phyloP scores from a whole-genome alignment of 352 stramenopile genomes.

The Phytophthora quininea region DNA sequence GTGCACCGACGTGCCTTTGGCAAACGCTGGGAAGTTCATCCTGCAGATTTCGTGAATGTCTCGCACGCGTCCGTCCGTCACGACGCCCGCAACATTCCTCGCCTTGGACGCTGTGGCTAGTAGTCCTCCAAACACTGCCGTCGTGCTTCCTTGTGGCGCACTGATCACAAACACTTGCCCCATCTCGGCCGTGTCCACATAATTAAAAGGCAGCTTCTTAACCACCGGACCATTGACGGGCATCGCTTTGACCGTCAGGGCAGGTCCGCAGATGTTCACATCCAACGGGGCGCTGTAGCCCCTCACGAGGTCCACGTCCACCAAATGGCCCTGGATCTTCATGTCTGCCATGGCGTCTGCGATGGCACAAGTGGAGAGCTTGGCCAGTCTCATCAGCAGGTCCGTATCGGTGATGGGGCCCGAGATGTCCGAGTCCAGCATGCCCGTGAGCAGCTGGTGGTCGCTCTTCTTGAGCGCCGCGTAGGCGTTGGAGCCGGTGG shows the following conservation, averaged over 20 bases:
- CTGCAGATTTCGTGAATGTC: conserved; percentile 76
- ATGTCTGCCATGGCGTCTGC: conserved; percentile 78
- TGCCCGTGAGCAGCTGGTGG: conserved; percentile 59
- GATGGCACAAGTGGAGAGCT: conserved; percentile 82
- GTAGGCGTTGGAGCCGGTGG: conserved; percentile 6
- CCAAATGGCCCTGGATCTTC: conserved; percentile 79
- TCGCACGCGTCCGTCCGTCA: conserved; percentile 78
- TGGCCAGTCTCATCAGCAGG: conserved; percentile 71
- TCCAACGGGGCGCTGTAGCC: conserved; percentile 59
- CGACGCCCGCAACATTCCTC: conserved; percentile 63
- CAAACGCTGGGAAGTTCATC: conserved; percentile 75
- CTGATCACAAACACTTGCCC: conserved; percentile 85
- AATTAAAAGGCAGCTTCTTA: conserved; percentile 77
- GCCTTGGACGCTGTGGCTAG: conserved; percentile 76
- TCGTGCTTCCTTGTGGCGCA: conserved; percentile 52
- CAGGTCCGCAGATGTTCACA: conserved; percentile 79
- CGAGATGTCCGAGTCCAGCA: conserved; percentile 59
- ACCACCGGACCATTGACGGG: conserved; percentile 61
- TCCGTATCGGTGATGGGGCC: conserved; percentile 41
- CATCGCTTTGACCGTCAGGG: conserved; percentile 80
- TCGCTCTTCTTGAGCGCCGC: conserved; percentile 53
- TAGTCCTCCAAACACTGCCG: conserved; percentile 74
- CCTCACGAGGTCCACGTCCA: conserved; percentile 75
- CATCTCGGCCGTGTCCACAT: conserved; percentile 76
- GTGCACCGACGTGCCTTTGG: conserved; percentile 76